Percentiles rank a stretch among this genome's conserved stretches.
Evolutionary conservation across 192 early-diverging fungal genomes (phyloP).

Genomic region (Pecoramyces ruminantium): DNA sequence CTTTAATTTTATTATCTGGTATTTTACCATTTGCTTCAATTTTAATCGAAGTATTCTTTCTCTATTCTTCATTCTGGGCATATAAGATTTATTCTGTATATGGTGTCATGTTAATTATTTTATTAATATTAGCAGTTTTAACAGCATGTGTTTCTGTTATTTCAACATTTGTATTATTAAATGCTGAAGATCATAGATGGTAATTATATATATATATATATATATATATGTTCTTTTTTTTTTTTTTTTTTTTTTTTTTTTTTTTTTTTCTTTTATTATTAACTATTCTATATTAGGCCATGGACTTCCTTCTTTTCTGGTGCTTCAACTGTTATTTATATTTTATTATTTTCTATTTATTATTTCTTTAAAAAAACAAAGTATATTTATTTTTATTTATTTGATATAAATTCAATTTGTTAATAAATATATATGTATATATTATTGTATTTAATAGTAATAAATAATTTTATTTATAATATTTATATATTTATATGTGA

Average conservation of each 20-base stretch:
- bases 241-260: too few relatives aligned
- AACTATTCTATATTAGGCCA: background rate
- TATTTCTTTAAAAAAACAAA: background rate
- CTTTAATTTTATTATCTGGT: background rate
- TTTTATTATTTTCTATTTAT: background rate
- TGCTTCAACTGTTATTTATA: background rate
- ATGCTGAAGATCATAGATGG: background rate
- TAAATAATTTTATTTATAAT: too few relatives aligned
- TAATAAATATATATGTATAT: too few relatives aligned
- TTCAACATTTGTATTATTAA: background rate
- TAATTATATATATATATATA: background rate
- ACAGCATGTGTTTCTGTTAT: background rate
- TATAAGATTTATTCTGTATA: background rate
- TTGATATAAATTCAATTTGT: too few relatives aligned
- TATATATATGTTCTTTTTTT: too few relatives aligned
- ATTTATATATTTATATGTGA: too few relatives aligned
- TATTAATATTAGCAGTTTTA: background rate
- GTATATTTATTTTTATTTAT: background rate
- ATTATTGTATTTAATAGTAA: too few relatives aligned
- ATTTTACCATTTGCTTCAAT: background rate
- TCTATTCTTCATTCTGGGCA: background rate
- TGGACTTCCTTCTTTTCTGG: background rate
- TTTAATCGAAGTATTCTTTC: background rate
- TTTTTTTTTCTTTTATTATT: too few relatives aligned
- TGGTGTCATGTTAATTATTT: background rate